Percentiles rank a stretch among this genome's conserved stretches.
Conservation (phyloP, 768 basidiomycete species). For the Astraeus odoratus region DNA sequence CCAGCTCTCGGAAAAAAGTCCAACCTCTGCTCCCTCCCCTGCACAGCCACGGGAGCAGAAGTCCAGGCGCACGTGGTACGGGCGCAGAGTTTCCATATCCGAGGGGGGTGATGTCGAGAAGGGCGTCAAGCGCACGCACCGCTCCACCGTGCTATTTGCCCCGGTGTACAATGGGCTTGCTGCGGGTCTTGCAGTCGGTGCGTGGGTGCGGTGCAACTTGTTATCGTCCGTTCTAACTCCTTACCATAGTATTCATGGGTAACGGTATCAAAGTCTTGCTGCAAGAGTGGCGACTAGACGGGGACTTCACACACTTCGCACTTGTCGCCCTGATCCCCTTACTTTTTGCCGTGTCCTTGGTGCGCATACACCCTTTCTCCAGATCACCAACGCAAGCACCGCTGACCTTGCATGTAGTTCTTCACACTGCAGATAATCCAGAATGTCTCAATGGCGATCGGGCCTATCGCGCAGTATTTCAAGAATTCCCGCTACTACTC, state of each 20-base stretch:
- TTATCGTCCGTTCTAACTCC: neutral
- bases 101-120: slow-evolving; percentile 24
- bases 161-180: slow-evolving; percentile 22
- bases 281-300: slow-evolving; percentile 43
- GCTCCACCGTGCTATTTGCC: slow-evolving; percentile 19
- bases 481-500: slow-evolving; percentile 50
- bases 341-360: slow-evolving; percentile 41
- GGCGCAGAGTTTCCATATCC: slow-evolving; percentile 40
- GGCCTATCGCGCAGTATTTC: slow-evolving; percentile 46
- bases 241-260: slow-evolving; percentile 52
- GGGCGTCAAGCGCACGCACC: slow-evolving; percentile 6
- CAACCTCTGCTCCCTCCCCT: slow-evolving; percentile 2
- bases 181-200: slow-evolving; percentile 21
- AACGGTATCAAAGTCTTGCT: slow-evolving; percentile 59
- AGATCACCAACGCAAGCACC: neutral
- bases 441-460: slow-evolving; percentile 35
- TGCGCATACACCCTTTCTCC: slow-evolving; percentile 14
- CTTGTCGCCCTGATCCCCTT: slow-evolving; percentile 36
- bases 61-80: slow-evolving; percentile 54
- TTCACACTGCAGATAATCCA: slow-evolving; percentile 37
- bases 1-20: slow-evolving; percentile 8
- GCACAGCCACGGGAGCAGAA: slow-evolving; percentile 16
- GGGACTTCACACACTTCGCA: slow-evolving; percentile 34
- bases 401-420: slow-evolving; percentile 18
- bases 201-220: neutral